Base-by-base conservation (phyloP, 306 rosid species). In the Sophora flavescens region DNA sequence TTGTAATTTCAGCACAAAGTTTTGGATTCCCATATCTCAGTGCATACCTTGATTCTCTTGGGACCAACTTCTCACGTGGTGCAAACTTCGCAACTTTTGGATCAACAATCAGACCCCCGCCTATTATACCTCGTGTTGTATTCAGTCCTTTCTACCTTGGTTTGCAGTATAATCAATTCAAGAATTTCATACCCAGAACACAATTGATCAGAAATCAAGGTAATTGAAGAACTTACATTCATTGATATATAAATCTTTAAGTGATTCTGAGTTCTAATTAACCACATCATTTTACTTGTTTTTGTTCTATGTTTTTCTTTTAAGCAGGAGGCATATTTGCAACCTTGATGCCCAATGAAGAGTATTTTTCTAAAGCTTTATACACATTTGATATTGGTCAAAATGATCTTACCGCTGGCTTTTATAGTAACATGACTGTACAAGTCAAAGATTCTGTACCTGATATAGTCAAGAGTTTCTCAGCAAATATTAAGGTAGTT, bases 321-420 rank as follows among this genome's bases (percentile, higher is more conserved):
- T 15, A n/a, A 39, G 59, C 6, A 79, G 75, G 71, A 63, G 63
- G 75, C 3, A 5, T 58, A 30, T 75, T 68, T 68, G 69, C 76
- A 58, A 61, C 33, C 4, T 63, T 78, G 68, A 65, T 78, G 77
- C 87, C 84, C 1, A 30, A 54, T 32, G 33, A 71, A 13, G 71
- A 45, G 36, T 70, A 84, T 35, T 84, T 84, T 52, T 3, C 54
- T 26, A 6, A 74, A 26, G 88, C 87, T 36, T 59, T 87, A 39
- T 87, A 82, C 82, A 87, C 87, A 30, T 81, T 84, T 56, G 90
- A 84, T 47, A 87, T 87, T 8, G 90, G 86, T 51, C 88, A 82
- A 78, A 84, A 84, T 60, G 88, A 84, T 82, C 82, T 87, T 17
- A 28, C 22, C 5, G 72, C 72, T 50, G 84, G 82, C 0, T 52